phyloP scores from a whole-genome alignment of 306 rosid species.

The Argentina anserina region DNA sequence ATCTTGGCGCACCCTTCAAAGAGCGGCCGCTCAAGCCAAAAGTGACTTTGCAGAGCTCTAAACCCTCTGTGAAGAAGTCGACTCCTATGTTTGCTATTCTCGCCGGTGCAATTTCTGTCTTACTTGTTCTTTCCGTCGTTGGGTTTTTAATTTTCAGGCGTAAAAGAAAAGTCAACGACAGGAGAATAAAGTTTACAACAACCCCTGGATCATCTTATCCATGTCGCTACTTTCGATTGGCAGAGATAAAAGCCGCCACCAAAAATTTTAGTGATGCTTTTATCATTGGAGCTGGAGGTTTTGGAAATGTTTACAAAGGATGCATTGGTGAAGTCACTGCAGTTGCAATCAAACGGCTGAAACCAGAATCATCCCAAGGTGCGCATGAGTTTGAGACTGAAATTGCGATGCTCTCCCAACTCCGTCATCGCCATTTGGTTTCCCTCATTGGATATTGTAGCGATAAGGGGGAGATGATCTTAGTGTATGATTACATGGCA shows the following conservation, averaged over 20 bases:
- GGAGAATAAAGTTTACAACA: too few species aligned
- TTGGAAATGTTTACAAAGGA: constrained; percentile 21
- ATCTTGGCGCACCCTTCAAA: constrained; percentile 34
- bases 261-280: constrained; percentile 8
- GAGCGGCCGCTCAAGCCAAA: too few species aligned
- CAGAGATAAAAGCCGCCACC: constrained; percentile 20
- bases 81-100: neutral
- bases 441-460: constrained; percentile 23
- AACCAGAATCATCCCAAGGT: constrained; percentile 33
- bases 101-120: neutral
- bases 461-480: constrained; percentile 24
- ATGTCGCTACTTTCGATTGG: constrained; percentile 26
- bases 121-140: neutral
- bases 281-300: constrained; percentile 21
- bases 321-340: neutral
- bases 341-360: constrained; percentile 35
- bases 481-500: constrained; percentile 31
- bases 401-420: constrained; percentile 33
- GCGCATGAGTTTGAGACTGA: constrained; percentile 35
- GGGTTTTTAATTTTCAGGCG: constrained; percentile 2
- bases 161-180: neutral
- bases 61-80: neutral
- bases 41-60: too few species aligned
- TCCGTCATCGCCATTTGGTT: constrained; percentile 30
- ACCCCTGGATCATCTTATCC: too few species aligned